Conservation (phyloP, 2,329 filamentous ascomycete species). For the Amesomyces nigricolor region DNA sequence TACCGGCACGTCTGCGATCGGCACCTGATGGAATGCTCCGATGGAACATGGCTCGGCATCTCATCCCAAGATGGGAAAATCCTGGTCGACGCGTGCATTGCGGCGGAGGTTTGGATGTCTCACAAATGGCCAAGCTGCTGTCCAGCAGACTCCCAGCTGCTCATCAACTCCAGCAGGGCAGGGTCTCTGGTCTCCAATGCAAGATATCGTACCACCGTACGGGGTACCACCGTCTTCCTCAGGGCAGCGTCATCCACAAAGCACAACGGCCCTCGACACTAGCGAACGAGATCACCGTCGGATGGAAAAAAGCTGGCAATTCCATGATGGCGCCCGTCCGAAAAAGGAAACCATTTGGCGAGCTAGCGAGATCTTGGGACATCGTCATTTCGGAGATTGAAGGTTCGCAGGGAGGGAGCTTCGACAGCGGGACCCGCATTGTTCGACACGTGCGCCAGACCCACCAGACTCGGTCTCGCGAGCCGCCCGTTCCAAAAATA, state of each 20-base stretch:
- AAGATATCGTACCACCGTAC: too few relatives aligned
- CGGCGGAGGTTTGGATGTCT: too few relatives aligned
- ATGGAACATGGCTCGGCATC: conserved; percentile 8
- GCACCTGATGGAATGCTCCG: conserved; percentile 3
- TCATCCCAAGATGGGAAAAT: neutral
- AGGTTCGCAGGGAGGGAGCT: neutral
- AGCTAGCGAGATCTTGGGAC: conserved; percentile 10
- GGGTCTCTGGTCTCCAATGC: too few relatives aligned
- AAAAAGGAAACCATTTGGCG: neutral
- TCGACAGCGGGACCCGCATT: conserved; percentile 15
- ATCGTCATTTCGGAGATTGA: conserved; percentile 21
- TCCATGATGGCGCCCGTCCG: neutral
- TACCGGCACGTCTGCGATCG: conserved; percentile 7
- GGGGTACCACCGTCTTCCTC: too few relatives aligned
- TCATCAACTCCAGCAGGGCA: too few relatives aligned
- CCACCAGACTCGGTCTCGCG: conserved; percentile 1
- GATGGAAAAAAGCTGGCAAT: neutral
- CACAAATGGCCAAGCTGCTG: too few relatives aligned
- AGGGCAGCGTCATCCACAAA: too few relatives aligned
- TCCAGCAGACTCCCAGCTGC: too few relatives aligned
- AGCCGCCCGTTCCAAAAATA: conserved; percentile 17
- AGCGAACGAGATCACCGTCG: neutral
- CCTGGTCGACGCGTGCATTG: neutral
- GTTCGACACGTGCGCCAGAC: conserved; percentile 16
- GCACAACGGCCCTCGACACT: too few relatives aligned